Base-by-base conservation (phyloP, 495 filamentous ascomycete genomes). In the Penicillium longicatenatum region DNA sequence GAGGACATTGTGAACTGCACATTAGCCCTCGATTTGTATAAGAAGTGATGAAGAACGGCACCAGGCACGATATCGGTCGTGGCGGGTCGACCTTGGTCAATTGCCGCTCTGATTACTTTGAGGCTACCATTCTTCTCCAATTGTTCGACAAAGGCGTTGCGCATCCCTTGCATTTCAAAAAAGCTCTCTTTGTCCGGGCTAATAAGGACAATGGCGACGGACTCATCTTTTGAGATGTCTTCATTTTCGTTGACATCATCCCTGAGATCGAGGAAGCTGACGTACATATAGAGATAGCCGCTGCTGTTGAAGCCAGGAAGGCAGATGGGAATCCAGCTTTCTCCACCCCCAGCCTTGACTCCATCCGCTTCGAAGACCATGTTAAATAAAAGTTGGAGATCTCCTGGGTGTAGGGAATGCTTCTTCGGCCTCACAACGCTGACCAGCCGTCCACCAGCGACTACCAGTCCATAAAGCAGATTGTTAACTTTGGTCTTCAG, bases 231-330 rank as follows among this genome's bases (percentile, higher is more conserved):
- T 19, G 75, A 68, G 9, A 76, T 74, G 26, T 71, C 65, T 12
- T 75, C 71, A 52, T 74, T 62, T 30, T 63, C 63, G 50, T 66
- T 50, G 29, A 68, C 63, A 48, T 74, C 63, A 41, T 71, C 72
- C 37, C 70, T 69, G 33, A 79, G 62, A 43, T 80, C 74, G 52
- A 98, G 81, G 67, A 97, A 99, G 74, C 90, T 94, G 69, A 98
- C 93, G 69, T 97, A 99, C 90, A 97, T 97, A 76, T 98, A 97
- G 2, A 99, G 82, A 69, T 94, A 98, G n/a, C 95, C 95, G 47
- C 86, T 89, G 66, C 89, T 96, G 76, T 99, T 99, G 77, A 99
- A 99, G 6, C 92, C 93, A 10, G 95, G 95, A 10, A 99, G 82
- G 63, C 95, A 98, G 8, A 99, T 81, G 2, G 95, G 95, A 37